Evolutionary conservation across 1,139 yeast genomes (phyloP).

Genomic region (Sugiyamaella xylanicola): DNA sequence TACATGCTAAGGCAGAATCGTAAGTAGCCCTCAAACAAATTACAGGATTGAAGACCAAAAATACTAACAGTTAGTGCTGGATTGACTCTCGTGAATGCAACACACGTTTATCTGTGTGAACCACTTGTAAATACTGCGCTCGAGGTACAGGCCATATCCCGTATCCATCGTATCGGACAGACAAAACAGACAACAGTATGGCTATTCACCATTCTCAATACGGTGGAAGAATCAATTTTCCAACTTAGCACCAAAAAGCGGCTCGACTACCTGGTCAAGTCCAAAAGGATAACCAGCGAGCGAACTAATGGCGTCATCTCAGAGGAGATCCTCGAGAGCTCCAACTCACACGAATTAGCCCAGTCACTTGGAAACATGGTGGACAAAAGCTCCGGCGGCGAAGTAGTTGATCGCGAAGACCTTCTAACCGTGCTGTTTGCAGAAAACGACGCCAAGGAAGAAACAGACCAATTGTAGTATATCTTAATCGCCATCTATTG

Average conservation of each 20-base stretch:
- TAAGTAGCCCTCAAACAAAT: constrained; percentile 37
- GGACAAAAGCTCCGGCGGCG: constrained; percentile 41
- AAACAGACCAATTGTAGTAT: not conserved
- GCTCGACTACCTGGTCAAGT: constrained; percentile 29
- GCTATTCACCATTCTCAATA: constrained; percentile 81
- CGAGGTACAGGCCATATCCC: constrained; percentile 87
- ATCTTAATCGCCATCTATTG: not conserved
- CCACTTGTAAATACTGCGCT: constrained; percentile 87
- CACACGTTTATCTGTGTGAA: constrained; percentile 86
- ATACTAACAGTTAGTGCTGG: constrained; percentile 53
- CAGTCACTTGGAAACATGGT: constrained; percentile 45
- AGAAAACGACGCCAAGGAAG: constrained; percentile 10
- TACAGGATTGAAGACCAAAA: not conserved
- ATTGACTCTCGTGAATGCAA: constrained; percentile 83
- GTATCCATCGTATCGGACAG: constrained; percentile 94
- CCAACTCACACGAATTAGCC: constrained; percentile 46
- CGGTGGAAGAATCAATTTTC: constrained; percentile 89
- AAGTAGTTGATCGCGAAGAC: constrained; percentile 33
- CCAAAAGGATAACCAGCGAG: constrained; percentile 17
- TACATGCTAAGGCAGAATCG: constrained; percentile 85
- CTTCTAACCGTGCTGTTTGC: constrained; percentile 30
- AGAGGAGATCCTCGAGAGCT: constrained; percentile 29
- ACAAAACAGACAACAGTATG: constrained; percentile 77
- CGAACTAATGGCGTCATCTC: constrained; percentile 19
- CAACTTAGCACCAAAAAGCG: constrained; percentile 39